These are phyloP conservation scores for Penicillium simplicissimum DNA, from an alignment of 495 filamentous ascomycete species.

Conservation along the genomic window DNA sequence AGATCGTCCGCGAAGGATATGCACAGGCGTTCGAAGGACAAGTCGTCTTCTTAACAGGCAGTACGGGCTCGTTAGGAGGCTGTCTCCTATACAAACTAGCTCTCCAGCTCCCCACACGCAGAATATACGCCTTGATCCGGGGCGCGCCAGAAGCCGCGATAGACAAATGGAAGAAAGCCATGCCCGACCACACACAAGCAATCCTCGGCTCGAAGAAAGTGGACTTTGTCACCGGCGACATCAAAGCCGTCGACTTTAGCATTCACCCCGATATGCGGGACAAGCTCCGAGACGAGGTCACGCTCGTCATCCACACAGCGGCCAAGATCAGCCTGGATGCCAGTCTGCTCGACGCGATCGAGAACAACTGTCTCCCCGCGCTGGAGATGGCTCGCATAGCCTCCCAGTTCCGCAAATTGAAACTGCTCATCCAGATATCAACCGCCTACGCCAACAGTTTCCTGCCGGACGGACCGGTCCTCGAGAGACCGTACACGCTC, in stretches of 20 bases:
- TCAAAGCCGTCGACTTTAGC: constrained; percentile 30
- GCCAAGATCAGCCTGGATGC: constrained; percentile 39
- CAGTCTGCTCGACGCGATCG: constrained; percentile 33
- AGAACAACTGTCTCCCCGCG: constrained; percentile 40
- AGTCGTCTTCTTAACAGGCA: constrained; percentile 40
- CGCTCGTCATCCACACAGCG: constrained; percentile 41
- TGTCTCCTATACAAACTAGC: constrained; percentile 42
- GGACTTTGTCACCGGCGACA: constrained; percentile 38
- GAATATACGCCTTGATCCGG: constrained; percentile 37
- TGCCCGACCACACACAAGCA: constrained; percentile 34
- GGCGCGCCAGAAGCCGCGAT: constrained; percentile 29
- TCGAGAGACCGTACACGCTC: constrained; percentile 31
- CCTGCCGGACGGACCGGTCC: constrained; percentile 37
- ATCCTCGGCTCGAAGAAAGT: constrained; percentile 33
- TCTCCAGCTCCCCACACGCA: constrained; percentile 36
- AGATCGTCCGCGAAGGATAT: constrained; percentile 33
- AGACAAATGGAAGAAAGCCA: constrained; percentile 33
- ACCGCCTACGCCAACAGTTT: constrained; percentile 42
- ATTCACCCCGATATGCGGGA: constrained; percentile 23
- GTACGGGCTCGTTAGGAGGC: constrained; percentile 40
- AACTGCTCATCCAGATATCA: constrained; percentile 39
- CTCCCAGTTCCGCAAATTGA: constrained; percentile 32
- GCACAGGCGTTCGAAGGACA: constrained; percentile 30
- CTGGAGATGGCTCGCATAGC: constrained; percentile 37
- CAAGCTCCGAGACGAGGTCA: constrained; percentile 31